Base-by-base conservation (phyloP, 1,284 basidiomycete species). In the Moniliophthora roreri region DNA sequence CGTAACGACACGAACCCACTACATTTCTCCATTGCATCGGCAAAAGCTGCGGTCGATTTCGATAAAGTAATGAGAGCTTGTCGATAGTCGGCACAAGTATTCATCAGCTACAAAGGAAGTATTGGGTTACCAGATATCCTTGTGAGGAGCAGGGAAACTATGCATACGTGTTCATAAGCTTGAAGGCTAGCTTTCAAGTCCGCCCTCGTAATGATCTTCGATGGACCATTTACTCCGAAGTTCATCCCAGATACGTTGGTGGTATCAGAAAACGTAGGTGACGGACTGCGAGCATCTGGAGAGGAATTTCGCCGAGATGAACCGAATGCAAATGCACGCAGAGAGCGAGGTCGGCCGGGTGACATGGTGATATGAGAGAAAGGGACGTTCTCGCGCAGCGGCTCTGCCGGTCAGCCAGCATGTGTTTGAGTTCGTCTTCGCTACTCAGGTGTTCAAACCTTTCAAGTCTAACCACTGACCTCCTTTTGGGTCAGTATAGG, bases 31-130 rank as follows among this genome's bases (percentile, higher is more conserved):
- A 95, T 81, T 16, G 93, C 89, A 66, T 90, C 85, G 21, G 94
- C 95, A 60, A 98, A 91, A 2, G 82, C 81, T 38, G 93, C 91
- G 4, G 93, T 93, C 9, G 89, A 93, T 56, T 83, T 84, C 13
- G 92, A 91, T 82, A 98, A 87, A 45, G 84, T 80, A 52, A 94
- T 72, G 60, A 98, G 79, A 24, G 92, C 89, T 35, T 85, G 77
- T 46, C 95, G 91, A 74, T 96, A 98, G 51, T 81, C 82, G 48
- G 92, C 87, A 58, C 90, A 91, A 42, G 86, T 81, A 58, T 72
- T 81, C 72, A 97, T 81, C 48, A 97, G 77, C 85, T 95, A 61
- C 23, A 50, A 26, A 62, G 52, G 50, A 47, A n/a, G n/a, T n/a
- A n/a, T n/a, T n/a, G n/a, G n/a, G n/a, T n/a, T n/a, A n/a, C n/a